Evolutionary conservation across 1,284 basidiomycete genomes (phyloP).

Genomic region (Schizopora paradoxa): DNA sequence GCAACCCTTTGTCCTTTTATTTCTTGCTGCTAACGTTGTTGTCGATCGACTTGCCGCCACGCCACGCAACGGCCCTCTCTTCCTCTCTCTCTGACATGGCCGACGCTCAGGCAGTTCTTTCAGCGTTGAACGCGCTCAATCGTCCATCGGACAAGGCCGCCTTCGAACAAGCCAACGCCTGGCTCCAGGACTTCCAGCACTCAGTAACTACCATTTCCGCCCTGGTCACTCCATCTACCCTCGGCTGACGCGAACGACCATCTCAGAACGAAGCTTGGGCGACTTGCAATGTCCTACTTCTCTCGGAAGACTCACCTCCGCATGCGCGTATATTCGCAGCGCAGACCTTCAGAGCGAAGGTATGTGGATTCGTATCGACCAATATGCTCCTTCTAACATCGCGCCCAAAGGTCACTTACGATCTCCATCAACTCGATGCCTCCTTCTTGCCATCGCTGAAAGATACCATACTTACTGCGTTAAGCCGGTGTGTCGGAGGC

Average conservation of each 20-base stretch:
- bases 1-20: no score
- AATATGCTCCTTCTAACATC: conserved; percentile 8
- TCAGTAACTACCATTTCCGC: conserved; percentile 81
- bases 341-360: conserved; percentile 95
- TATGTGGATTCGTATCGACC: conserved; percentile 32
- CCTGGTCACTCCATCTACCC: conserved; percentile 33
- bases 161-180: conserved; percentile 82
- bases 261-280: conserved; percentile 91
- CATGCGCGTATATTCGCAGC: conserved; percentile 92
- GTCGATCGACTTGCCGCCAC: no score
- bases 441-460: conserved; percentile 73
- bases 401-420: conserved; percentile 79
- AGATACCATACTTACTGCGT: conserved; percentile 80
- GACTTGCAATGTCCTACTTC: conserved; percentile 87
- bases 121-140: conserved; percentile 70
- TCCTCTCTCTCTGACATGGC: conserved; percentile 54
- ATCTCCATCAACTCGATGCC: conserved; percentile 83
- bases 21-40: no score
- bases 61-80: no score
- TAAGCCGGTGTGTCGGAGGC: conserved; percentile 66
- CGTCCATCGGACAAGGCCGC: conserved; percentile 77
- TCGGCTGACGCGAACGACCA: conserved; percentile 9
- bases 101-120: conserved; percentile 63
- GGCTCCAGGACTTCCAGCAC: conserved; percentile 95
- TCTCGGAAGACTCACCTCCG: conserved; percentile 71